Base-by-base conservation (phyloP, 768 basidiomycete genomes). In the Coprinopsis cinerea region DNA sequence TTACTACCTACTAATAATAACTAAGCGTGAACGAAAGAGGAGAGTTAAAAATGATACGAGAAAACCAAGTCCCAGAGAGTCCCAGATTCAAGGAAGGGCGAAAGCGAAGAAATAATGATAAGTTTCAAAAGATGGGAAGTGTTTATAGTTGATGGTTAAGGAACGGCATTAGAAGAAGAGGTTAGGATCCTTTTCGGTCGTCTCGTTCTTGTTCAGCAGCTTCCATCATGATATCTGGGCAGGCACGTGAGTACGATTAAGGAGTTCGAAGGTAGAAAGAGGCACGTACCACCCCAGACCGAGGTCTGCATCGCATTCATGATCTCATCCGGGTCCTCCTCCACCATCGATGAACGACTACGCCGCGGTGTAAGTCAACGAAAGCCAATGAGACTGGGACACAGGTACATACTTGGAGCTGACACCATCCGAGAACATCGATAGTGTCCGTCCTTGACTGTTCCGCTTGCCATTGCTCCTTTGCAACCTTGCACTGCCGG, bases 261-360 rank as follows among this genome's bases (percentile, higher is more conserved):
- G 23, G 25, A 18, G 44, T 23, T 25, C 3, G n/a, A 28, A 34
- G 35, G 27, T 22, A n/a, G 57, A 15, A 50, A 20, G 6, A 22
- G 41, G n/a, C 39, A 65, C 82, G 58, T 57, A 83, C 85, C 83
- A 58, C 81, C 79, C 85, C 85, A 87, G 45, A 79, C 70, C n/a
- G 84, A 85, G 52, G 72, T 76, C 53, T 83, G 75, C 67, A 85
- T 76, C 10, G 82, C 76, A 17, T 74, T 71, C 17, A 82, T 63
- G 18, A 83, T 70, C 49, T 76, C 68, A 52, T 75, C 71, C 2
- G 71, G 67, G 52, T 77, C 73, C 35, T 73, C 67, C 25, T 69
- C 75, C 18, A 63, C 68, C 64, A 66, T 69, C 55, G 62, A 74
- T 32, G 61, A 58, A 11, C 72, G 67, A 48, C 75, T 75, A 35